Percentiles rank a stretch among this genome's conserved stretches.
These are phyloP conservation scores for Fusarium sp. DNA, from an alignment of 2,329 filamentous ascomycete species.

Conservation along the genomic window DNA sequence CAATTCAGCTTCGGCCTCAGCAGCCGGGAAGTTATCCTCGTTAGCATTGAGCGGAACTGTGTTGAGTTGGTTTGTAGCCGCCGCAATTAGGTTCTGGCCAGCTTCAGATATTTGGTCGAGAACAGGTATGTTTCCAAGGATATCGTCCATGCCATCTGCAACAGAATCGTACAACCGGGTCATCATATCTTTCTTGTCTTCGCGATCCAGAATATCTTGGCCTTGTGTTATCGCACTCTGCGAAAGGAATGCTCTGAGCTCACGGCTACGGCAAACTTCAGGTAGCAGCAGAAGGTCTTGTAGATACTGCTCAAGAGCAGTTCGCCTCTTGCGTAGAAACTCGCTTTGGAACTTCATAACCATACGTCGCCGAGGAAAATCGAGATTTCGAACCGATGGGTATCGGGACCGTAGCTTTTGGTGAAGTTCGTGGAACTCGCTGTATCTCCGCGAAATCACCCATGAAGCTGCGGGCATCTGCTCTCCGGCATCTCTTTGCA, in stretches of 20 bases:
- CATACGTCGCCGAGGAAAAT: constrained; percentile 91
- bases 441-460: constrained; percentile 92
- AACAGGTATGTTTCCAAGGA: constrained; percentile 94
- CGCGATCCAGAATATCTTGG: constrained; percentile 65
- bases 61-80: constrained; percentile 73
- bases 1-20: constrained; percentile 92
- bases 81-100: constrained; percentile 89
- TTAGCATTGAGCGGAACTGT: constrained; percentile 63
- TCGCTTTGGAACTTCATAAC: constrained; percentile 98
- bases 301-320: constrained; percentile 87
- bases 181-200: constrained; percentile 87
- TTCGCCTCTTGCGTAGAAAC: constrained; percentile 88
- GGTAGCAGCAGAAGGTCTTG: constrained; percentile 84
- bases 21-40: constrained; percentile 64
- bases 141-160: constrained; percentile 97
- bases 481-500: constrained; percentile 88
- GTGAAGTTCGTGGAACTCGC: constrained; percentile 95
- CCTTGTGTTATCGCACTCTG: constrained; percentile 80
- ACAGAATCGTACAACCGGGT: constrained; percentile 96
- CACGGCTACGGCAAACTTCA: constrained; percentile 92
- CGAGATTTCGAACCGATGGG: constrained; percentile 85
- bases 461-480: constrained; percentile 97
- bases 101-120: constrained; percentile 93
- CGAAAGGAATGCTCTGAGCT: constrained; percentile 91
- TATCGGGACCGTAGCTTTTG: constrained; percentile 88